Evolutionary conservation across 345 rosid species (phyloP), one percentile per base, ranked within the genome.

Genomic region (Abelmoschus esculentus): DNA sequence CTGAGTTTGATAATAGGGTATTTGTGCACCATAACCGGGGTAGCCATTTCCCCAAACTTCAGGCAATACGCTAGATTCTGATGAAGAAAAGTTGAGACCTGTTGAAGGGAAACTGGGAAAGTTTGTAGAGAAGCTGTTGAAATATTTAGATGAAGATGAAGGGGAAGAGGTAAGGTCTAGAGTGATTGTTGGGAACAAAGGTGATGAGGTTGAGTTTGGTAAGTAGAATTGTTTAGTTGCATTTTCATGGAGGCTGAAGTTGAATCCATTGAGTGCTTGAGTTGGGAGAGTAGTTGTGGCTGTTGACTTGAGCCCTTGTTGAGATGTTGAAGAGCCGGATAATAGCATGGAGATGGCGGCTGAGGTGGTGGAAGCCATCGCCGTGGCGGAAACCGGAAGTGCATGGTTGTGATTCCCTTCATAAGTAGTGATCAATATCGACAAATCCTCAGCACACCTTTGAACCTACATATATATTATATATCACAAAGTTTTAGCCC

Each of bases 331-430:
- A 53, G 92, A 87, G 38, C 89, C 89, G 2, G 96, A 86, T 60
- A 90, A 73, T 53, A 90, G 80, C 90, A 90, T 87, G 19, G 96
- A 86, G 54, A 89, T 92, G 4, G 96, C 96, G 0, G 96, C 96
- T 2, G 96, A 84, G 70, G 96, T 89, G 54, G 92, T 90, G 70
- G 96, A 86, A 22, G 96, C 96, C 92, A 90, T 90, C 44, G 90
- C 85, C 3, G 88, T 86, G 67, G 96, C 96, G 59, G 91, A 85
- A 32, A 82, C 79, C 15, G 92, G 89, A 74, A 90, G 90, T 59
- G 86, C 82, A 60, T 90, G 96, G 80, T 66, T 87, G 78, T 90
- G 96, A 50, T 82, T 85, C 72, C 96, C 96, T 79, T 90, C 96
- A 67, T 90, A 90, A 56, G 92, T 90, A 46, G 92, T 86, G 73